Percentiles rank a stretch among this genome's conserved stretches.
phyloP scores from a whole-genome alignment of 169 alveolate species.

The Plasmodium coatneyi region DNA sequence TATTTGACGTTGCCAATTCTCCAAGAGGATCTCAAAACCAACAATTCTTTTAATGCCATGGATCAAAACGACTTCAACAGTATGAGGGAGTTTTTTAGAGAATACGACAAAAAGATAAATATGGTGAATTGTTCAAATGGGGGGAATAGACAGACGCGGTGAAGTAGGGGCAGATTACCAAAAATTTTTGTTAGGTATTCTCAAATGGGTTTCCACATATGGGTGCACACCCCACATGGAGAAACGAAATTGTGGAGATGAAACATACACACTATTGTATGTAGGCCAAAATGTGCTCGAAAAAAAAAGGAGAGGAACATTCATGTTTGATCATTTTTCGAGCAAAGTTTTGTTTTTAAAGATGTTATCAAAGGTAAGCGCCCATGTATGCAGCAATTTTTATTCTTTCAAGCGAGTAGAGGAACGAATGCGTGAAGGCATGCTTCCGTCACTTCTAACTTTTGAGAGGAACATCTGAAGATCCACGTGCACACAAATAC shows the following conservation, averaged over 20 bases:
- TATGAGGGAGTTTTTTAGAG: constrained; percentile 66
- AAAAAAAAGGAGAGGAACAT: background rate
- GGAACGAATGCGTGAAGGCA: background rate
- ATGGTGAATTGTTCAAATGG: constrained; percentile 4
- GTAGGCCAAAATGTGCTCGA: background rate
- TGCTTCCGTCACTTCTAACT: background rate
- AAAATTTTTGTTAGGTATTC: background rate
- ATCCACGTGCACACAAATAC: background rate
- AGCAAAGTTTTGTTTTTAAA: background rate
- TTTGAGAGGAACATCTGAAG: background rate
- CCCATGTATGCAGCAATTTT: background rate
- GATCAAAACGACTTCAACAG: constrained; percentile 33
- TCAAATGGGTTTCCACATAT: background rate
- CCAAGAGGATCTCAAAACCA: constrained; percentile 54
- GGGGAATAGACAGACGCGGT: background rate
- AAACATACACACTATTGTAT: background rate
- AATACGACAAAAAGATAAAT: constrained; percentile 32
- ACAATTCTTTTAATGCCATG: constrained; percentile 50
- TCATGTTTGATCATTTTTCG: background rate
- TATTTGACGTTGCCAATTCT: constrained; percentile 51
- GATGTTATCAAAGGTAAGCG: background rate
- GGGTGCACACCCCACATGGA: background rate
- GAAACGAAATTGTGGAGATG: background rate
- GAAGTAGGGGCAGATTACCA: background rate
- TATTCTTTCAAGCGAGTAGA: background rate